Evolutionary conservation across 129 eudicot genomes (phyloP), one percentile per base, ranked within the genome.

Genomic region (Tagetes erecta): DNA sequence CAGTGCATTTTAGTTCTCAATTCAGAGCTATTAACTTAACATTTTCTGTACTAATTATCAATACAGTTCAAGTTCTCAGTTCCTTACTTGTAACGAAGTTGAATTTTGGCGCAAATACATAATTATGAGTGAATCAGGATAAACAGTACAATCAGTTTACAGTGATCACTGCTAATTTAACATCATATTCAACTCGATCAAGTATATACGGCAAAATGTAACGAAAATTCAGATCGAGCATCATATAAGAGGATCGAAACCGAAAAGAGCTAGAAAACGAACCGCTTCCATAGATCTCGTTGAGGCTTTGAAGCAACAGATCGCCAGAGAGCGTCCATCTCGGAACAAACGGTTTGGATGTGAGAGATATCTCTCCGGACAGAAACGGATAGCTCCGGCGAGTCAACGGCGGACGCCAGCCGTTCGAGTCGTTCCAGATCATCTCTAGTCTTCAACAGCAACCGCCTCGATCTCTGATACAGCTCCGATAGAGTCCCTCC

Each of bases 251-350:
- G 34, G 40, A 27, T 44, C 12, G 0, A 34, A 57, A 68, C 12
- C 7, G 36, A 69, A 36, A 46, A 58, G 45, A 5, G 3, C 8
- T 12, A 45, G 60, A 33, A 49, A 39, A 3, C 20, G 37, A 30
- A 94, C 98, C 98, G 84, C 83, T 84, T 94, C 98, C 98, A 94
- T n/a, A 90, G 91, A 88, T 94, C 97, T 53, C 97, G 88, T 42
- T 94, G 98, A 8, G 98, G 82, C 67, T 90, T 94, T 66, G 90
- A 85, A 31, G 93, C 80, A 65, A 90, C 84, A 42, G 98, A 94
- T 41, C 93, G 96, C 97, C 97, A 94, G 51, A 86, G 84, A 13
- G 76, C 88, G 55, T 94, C 98, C 97, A 94, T 94, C 20, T 94
- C 87, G 49, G 80, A 36, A 71, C 97, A 94, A 35, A 90, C 85